These are phyloP conservation scores for Sonneratia caseolaris DNA, from an alignment of 345 rosid species.

Conservation along the genomic window DNA sequence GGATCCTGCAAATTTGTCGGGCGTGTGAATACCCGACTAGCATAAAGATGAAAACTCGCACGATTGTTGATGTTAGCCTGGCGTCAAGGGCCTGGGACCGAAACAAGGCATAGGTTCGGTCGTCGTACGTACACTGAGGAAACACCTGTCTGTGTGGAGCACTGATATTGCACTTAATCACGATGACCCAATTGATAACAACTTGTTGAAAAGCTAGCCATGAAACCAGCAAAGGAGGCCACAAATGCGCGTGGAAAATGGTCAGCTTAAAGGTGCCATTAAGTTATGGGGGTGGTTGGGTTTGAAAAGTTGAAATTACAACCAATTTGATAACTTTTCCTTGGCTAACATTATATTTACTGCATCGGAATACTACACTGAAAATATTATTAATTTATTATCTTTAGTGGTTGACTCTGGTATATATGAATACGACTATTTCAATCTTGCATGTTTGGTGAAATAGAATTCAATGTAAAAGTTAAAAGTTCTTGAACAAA, in stretches of 20 bases:
- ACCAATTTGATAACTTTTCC: not conserved
- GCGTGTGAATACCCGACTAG: too few species aligned
- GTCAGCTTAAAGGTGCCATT: not conserved
- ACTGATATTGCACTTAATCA: not conserved
- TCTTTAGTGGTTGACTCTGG: too few species aligned
- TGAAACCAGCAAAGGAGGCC: not conserved
- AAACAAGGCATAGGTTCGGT: not conserved
- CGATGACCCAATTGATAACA: not conserved
- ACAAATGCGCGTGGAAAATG: not conserved
- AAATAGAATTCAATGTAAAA: too few species aligned
- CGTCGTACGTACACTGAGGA: not conserved
- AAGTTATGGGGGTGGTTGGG: conserved; percentile 10
- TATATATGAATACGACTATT: too few species aligned
- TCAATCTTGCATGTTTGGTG: too few species aligned
- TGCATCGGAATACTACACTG: too few species aligned
- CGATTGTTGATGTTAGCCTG: too few species aligned
- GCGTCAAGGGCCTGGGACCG: too few species aligned
- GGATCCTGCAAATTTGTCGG: too few species aligned
- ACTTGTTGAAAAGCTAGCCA: not conserved
- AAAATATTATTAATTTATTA: too few species aligned
- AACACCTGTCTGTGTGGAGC: not conserved
- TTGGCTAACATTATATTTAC: not conserved
- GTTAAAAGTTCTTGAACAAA: too few species aligned
- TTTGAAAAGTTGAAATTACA: conserved; percentile 4
- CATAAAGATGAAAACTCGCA: too few species aligned